These are phyloP conservation scores for Clathrus columnatus DNA, from an alignment of 768 basidiomycete species.

Conservation along the genomic window DNA sequence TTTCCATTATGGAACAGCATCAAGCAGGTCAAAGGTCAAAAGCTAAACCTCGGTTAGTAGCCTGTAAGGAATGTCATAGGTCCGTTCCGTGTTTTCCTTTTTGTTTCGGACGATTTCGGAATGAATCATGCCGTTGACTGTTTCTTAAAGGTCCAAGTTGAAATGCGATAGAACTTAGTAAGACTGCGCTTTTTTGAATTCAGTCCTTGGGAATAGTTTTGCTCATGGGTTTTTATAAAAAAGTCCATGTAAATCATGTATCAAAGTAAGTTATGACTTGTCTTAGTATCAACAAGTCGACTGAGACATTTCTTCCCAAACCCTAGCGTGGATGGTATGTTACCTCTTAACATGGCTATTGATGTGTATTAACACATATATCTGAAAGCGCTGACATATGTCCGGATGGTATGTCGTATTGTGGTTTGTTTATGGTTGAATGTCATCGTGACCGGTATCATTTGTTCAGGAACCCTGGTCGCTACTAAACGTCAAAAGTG, in stretches of 20 bases:
- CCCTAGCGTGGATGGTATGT: constrained; percentile 9
- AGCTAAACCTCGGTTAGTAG: constrained; percentile 8
- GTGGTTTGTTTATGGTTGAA: not conserved
- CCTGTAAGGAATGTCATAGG: constrained; percentile 9
- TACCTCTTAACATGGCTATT: not conserved
- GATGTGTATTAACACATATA: not conserved
- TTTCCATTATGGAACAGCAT: constrained; percentile 1
- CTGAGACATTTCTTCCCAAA: not conserved
- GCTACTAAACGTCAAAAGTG: constrained; percentile 11
- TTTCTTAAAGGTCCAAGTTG: constrained; percentile 4
- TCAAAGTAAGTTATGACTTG: not conserved
- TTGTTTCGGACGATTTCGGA: not conserved
- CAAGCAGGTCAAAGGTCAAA: constrained; percentile 1
- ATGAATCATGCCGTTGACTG: not conserved
- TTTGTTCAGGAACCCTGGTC: constrained; percentile 2
- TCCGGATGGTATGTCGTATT: constrained; percentile 2
- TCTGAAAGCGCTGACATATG: constrained; percentile 6
- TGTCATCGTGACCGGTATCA: not conserved
- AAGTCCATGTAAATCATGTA: constrained; percentile 10
- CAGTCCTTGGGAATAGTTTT: not conserved
- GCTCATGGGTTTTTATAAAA: not conserved
- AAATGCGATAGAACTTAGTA: constrained; percentile 10
- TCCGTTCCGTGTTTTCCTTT: not conserved
- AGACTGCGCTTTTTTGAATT: not conserved
- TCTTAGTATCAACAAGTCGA: not conserved